These are phyloP conservation scores for Ambrosiella beaveri DNA, from an alignment of 2,329 filamentous ascomycete species.

Conservation along the genomic window DNA sequence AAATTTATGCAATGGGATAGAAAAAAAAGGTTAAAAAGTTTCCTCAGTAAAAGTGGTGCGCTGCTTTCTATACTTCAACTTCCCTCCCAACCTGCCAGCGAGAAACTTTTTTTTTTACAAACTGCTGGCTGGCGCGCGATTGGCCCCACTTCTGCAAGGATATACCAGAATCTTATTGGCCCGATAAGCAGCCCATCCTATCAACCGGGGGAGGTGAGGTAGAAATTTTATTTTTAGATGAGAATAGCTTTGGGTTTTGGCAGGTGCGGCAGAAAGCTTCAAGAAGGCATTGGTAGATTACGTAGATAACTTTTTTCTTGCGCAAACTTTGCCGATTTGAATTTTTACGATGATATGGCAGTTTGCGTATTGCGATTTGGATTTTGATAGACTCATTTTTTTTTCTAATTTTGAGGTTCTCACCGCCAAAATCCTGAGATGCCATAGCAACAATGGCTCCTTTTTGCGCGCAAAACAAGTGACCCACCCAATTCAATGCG, in stretches of 20 bases:
- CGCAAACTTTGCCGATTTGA: too few relatives aligned
- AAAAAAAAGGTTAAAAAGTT: neutral
- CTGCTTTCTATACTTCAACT: neutral
- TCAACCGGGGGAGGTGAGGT: neutral
- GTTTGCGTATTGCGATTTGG: too few relatives aligned
- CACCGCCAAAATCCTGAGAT: too few relatives aligned
- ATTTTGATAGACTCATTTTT: too few relatives aligned
- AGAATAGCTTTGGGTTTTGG: neutral
- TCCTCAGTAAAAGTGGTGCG: neutral
- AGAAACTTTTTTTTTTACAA: neutral
- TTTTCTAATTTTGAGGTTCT: too few relatives aligned
- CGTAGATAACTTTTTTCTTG: too few relatives aligned
- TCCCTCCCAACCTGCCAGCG: neutral
- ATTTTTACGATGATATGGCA: too few relatives aligned
- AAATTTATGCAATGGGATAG: slow-evolving; percentile 3
- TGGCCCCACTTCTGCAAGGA: neutral
- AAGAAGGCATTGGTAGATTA: too few relatives aligned
- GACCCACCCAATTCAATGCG: too few relatives aligned
- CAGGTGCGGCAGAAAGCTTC: neutral
- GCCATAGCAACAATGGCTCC: too few relatives aligned
- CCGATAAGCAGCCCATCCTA: neutral
- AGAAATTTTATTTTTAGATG: neutral
- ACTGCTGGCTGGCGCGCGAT: neutral
- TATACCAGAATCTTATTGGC: neutral
- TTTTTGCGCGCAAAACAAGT: too few relatives aligned